Conservation (phyloP, 495 filamentous ascomycete species). For the Hapsidospora chrysogenum region DNA sequence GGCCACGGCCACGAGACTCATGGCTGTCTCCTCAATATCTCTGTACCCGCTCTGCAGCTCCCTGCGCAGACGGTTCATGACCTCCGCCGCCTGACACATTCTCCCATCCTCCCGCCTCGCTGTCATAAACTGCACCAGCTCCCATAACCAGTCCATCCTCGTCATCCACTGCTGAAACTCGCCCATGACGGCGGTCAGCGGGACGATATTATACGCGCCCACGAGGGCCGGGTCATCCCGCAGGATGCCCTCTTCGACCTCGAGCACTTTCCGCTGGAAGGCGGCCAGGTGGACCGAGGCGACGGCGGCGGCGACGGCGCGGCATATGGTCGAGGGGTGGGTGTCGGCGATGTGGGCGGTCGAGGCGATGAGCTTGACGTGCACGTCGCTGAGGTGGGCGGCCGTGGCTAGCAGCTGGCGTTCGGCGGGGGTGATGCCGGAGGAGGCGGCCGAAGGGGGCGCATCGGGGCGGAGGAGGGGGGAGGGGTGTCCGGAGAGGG, state of each 20-base stretch:
- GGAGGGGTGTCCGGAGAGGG: slow-evolving; percentile 84
- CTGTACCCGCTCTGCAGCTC: slow-evolving; percentile 77
- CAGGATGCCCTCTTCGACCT: slow-evolving; percentile 67
- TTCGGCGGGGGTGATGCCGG: slow-evolving; percentile 54
- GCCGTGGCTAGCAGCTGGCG: slow-evolving; percentile 64
- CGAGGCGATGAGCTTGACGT: slow-evolving; percentile 47
- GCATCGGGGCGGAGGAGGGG: slow-evolving; percentile 47
- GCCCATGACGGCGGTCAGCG: slow-evolving; percentile 64
- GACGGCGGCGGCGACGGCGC: slow-evolving; percentile 72
- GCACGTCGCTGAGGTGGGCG: slow-evolving; percentile 57
- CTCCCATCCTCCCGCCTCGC: slow-evolving; percentile 8
- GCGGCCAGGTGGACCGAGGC: slow-evolving; percentile 51
- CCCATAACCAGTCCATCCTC: slow-evolving; percentile 73
- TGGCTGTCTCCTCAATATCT: slow-evolving; percentile 61
- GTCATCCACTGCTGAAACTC: slow-evolving; percentile 77
- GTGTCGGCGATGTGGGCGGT: slow-evolving; percentile 46
- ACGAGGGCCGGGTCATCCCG: slow-evolving; percentile 53
- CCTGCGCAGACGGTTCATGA: slow-evolving; percentile 59
- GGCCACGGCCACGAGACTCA: slow-evolving; percentile 53
- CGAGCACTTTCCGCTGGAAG: slow-evolving; percentile 70
- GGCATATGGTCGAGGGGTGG: slow-evolving; percentile 66
- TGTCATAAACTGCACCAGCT: slow-evolving; percentile 48
- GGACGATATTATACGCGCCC: slow-evolving; percentile 83
- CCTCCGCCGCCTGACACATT: slow-evolving; percentile 39
- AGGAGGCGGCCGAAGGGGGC: slow-evolving; percentile 17